These are phyloP conservation scores for Metschnikowia vanudenii DNA, from an alignment of 805 yeast genomes.

Conservation along the genomic window DNA sequence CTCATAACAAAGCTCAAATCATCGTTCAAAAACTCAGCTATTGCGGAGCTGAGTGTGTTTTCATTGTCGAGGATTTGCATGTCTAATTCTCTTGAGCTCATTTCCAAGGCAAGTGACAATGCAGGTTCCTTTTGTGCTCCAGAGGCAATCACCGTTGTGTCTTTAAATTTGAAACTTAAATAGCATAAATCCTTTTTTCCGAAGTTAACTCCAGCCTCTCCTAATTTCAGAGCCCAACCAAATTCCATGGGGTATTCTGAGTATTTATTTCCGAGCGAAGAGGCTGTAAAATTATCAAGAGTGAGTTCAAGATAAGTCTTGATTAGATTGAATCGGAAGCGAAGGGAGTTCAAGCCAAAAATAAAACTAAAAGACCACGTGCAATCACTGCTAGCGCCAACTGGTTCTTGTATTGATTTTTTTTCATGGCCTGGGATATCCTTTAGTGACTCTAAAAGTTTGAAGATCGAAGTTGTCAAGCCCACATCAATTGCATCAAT, in stretches of 20 bases:
- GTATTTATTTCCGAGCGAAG: background rate
- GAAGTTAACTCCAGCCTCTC: constrained; percentile 2
- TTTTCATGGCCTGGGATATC: background rate
- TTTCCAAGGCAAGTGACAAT: constrained; percentile 1
- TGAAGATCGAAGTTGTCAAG: constrained; percentile 4
- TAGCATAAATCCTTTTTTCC: background rate
- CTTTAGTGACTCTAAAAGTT: constrained; percentile 1
- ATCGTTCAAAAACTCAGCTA: constrained; percentile 2
- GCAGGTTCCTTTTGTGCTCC: background rate
- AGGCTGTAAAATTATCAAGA: background rate
- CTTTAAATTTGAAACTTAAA: constrained; percentile 1
- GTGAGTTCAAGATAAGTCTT: constrained; percentile 11
- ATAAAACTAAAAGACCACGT: background rate
- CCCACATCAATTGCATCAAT: constrained; percentile 11
- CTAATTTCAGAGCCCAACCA: constrained; percentile 10
- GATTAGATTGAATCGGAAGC: constrained; percentile 3
- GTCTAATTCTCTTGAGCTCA: constrained; percentile 4
- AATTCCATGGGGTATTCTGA: background rate
- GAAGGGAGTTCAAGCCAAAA: constrained; percentile 11
- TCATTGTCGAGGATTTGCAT: constrained; percentile 10
- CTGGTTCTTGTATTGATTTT: background rate
- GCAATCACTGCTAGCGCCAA: background rate
- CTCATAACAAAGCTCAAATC: background rate
- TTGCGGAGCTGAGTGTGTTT: background rate
- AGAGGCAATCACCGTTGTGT: constrained; percentile 5